Conservation (phyloP, 371 early-diverging fungal species). For the Mucor sp. region DNA sequence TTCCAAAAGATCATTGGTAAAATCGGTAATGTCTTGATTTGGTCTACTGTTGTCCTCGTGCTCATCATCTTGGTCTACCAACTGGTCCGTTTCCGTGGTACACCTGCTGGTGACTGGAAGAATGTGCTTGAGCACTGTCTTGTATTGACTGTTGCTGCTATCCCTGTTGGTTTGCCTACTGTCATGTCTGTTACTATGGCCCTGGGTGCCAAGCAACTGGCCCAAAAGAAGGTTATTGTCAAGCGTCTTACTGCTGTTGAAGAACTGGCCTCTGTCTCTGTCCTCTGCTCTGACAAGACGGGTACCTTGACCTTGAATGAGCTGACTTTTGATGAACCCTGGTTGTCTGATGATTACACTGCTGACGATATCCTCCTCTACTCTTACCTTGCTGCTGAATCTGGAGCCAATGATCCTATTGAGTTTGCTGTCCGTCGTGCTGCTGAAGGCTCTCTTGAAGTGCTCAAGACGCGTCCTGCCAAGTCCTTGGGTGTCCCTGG, state of each 20-base stretch:
- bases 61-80: slow-evolving; percentile 77
- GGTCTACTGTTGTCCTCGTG: slow-evolving; percentile 60
- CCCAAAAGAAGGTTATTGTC: slow-evolving; percentile 91
- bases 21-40: slow-evolving; percentile 89
- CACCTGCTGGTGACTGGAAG: slow-evolving; percentile 28
- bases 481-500: slow-evolving; percentile 65
- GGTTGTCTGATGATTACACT: slow-evolving; percentile 69
- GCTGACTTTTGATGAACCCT: slow-evolving; percentile 90
- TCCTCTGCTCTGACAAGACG: slow-evolving; percentile 96
- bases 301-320: slow-evolving; percentile 94
- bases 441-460: slow-evolving; percentile 76
- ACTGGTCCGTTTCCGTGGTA: slow-evolving; percentile 45
- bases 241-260: slow-evolving; percentile 94
- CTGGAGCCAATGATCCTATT: slow-evolving; percentile 92
- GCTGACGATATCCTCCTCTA: slow-evolving; percentile 85
- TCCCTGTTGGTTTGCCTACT: slow-evolving; percentile 95
- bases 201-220: slow-evolving; percentile 88
- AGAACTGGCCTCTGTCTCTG: slow-evolving; percentile 91
- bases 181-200: slow-evolving; percentile 97
- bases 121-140: slow-evolving; percentile 50
- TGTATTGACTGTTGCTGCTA: slow-evolving; percentile 39
- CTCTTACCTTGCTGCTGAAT: slow-evolving; percentile 88
- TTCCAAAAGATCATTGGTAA: slow-evolving; percentile 81
- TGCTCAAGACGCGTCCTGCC: slow-evolving; percentile 52
- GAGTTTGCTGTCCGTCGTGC: slow-evolving; percentile 89